These are phyloP conservation scores for Cladorrhinum sp. DNA, from an alignment of 2,329 filamentous ascomycete genomes.

Conservation along the genomic window DNA sequence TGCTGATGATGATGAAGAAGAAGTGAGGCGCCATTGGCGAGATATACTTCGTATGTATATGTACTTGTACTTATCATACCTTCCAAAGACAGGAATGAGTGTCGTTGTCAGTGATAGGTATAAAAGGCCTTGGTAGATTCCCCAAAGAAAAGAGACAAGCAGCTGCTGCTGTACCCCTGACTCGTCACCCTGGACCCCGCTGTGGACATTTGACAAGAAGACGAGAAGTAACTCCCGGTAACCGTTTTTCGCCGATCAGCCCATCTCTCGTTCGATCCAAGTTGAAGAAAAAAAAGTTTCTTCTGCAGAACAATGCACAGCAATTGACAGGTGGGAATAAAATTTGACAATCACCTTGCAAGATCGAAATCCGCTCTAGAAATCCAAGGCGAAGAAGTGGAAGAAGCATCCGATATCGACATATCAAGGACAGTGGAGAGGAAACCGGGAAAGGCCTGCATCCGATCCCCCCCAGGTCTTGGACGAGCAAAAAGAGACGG, in stretches of 20 bases:
- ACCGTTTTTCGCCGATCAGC: constrained; percentile 12
- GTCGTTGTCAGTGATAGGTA: too few species aligned
- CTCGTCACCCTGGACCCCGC: constrained; percentile 7
- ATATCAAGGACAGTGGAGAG: too few species aligned
- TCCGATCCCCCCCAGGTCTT: not conserved
- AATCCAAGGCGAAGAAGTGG: too few species aligned
- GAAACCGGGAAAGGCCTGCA: not conserved
- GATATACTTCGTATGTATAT: too few species aligned
- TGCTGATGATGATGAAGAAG: not conserved
- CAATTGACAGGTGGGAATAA: not conserved
- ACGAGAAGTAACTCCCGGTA: not conserved
- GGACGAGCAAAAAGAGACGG: too few species aligned
- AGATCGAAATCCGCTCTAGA: too few species aligned
- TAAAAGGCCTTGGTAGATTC: not conserved
- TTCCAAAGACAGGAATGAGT: too few species aligned
- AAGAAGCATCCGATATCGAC: too few species aligned
- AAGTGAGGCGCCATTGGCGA: not conserved
- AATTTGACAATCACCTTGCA: not conserved
- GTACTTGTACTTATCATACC: too few species aligned
- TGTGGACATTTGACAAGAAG: not conserved
- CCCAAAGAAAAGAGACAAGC: too few species aligned
- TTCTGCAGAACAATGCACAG: not conserved
- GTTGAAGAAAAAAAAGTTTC: constrained; percentile 3
- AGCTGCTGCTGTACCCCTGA: constrained; percentile 4
- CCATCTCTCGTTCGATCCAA: constrained; percentile 19